phyloP scores from a whole-genome alignment of 1,284 basidiomycete genomes.

The Vanrija pseudolonga region DNA sequence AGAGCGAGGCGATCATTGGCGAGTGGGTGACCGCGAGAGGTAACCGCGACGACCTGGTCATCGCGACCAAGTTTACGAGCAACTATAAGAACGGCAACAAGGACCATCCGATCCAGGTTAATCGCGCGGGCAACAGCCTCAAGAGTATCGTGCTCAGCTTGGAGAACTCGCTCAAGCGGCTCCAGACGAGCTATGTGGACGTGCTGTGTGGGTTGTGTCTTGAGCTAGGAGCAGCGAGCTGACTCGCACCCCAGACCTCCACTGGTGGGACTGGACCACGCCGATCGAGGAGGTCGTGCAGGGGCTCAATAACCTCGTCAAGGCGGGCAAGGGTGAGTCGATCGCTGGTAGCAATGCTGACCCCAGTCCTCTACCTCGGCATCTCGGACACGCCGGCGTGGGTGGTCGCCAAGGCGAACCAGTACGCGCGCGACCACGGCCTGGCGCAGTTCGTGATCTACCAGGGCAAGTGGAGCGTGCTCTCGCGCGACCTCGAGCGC shows the following conservation, averaged over 20 bases:
- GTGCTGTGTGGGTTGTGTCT: slow-evolving; percentile 40
- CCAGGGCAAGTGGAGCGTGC: slow-evolving; percentile 57
- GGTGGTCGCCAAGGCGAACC: slow-evolving; percentile 57
- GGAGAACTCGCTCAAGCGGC: slow-evolving; percentile 45
- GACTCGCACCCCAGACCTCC: slow-evolving; percentile 33
- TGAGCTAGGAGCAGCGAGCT: too few relatives aligned
- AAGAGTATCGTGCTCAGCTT: slow-evolving; percentile 29
- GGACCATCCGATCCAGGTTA: slow-evolving; percentile 27
- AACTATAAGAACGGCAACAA: slow-evolving; percentile 30
- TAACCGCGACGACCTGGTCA: slow-evolving; percentile 30
- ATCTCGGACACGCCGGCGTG: slow-evolving; percentile 57
- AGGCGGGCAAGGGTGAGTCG: slow-evolving; percentile 38
- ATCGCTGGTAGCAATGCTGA: too few relatives aligned
- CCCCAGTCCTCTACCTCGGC: slow-evolving; percentile 48
- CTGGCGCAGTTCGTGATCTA: slow-evolving; percentile 59
- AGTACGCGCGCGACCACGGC: slow-evolving; percentile 54
- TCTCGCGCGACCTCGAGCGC: slow-evolving; percentile 54
- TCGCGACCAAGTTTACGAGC: slow-evolving; percentile 35
- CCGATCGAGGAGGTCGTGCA: slow-evolving; percentile 51
- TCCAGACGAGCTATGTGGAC: slow-evolving; percentile 52
- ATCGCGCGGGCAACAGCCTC: slow-evolving; percentile 45
- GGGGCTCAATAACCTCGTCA: slow-evolving; percentile 46
- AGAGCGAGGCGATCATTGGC: slow-evolving; percentile 47
- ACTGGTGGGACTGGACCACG: slow-evolving; percentile 51
- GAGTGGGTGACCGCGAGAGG: slow-evolving; percentile 48